Evolutionary conservation across 257 asterid species (phyloP).

Genomic region (Oldenlandia corymbosa): DNA sequence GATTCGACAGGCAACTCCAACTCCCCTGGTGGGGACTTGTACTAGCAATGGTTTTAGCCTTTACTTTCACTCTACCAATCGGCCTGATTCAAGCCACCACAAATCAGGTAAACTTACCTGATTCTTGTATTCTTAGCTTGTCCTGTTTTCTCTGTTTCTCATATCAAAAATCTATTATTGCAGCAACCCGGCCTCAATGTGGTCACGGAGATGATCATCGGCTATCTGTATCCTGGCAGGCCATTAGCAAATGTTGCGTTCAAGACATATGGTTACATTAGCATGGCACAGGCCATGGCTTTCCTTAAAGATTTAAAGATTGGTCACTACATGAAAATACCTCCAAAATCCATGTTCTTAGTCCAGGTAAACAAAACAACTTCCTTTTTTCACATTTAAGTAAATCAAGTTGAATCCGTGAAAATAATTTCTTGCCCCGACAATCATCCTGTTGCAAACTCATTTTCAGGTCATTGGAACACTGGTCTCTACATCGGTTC

Average conservation of each 20-base stretch:
- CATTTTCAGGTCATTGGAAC: constrained; percentile 52
- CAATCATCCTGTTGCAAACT: not conserved
- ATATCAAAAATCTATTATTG: no score
- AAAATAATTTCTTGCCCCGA: no score
- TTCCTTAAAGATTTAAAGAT: constrained; percentile 64
- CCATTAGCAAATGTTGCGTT: constrained; percentile 73
- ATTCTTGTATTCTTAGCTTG: no score
- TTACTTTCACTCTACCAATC: constrained; percentile 58
- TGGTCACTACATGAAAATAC: constrained; percentile 86
- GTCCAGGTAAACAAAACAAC: constrained; percentile 73
- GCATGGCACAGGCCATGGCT: constrained; percentile 59
- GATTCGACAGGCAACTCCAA: constrained; percentile 52
- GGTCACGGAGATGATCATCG: constrained; percentile 65
- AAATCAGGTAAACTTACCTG: constrained; percentile 35
- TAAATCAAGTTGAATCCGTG: no score
- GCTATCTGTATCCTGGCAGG: constrained; percentile 57
- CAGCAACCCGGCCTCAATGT: constrained; percentile 69
- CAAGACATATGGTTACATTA: constrained; percentile 77
- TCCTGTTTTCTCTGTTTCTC: not conserved
- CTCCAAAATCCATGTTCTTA: constrained; percentile 80
- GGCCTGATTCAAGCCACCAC: constrained; percentile 80
- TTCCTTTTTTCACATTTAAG: no score
- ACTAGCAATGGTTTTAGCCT: constrained; percentile 45
- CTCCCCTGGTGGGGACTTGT: constrained; percentile 89
- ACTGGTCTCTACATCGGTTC: constrained; percentile 35